These are phyloP conservation scores for Scortechinia acanthostroma DNA, from an alignment of 2,329 filamentous ascomycete species.

Conservation along the genomic window DNA sequence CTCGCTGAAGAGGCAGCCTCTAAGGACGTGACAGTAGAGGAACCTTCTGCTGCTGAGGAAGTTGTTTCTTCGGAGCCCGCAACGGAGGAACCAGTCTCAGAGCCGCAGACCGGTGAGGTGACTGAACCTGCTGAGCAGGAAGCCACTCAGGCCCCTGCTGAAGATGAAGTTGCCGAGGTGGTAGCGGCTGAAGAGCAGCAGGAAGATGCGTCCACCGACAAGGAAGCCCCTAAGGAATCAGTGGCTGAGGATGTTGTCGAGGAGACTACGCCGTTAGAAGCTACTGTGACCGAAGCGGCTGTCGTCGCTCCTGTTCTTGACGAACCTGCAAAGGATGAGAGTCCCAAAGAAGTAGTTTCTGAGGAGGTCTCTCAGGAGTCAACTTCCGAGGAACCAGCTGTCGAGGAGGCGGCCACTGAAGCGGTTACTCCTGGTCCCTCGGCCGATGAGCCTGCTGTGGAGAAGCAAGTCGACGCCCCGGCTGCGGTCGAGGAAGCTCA, in stretches of 20 bases:
- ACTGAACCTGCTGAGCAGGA: not conserved
- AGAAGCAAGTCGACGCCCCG: not conserved
- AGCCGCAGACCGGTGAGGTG: not conserved
- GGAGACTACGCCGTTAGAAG: not conserved
- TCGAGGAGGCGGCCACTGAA: not conserved
- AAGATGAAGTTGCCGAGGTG: not conserved
- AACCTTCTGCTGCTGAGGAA: not conserved
- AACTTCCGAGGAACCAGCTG: not conserved
- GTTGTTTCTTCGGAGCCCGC: not conserved
- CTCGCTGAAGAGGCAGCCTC: not conserved
- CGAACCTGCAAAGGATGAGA: no score
- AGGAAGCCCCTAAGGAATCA: not conserved
- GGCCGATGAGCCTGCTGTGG: not conserved
- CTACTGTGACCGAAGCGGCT: not conserved
- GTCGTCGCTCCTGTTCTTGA: not conserved
- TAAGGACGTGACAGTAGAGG: not conserved
- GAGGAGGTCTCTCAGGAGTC: no score
- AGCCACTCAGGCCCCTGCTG: not conserved
- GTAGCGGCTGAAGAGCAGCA: not conserved
- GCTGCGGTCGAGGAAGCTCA: not conserved
- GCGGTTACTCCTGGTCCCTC: not conserved
- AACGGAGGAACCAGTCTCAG: not conserved
- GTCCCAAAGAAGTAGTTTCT: no score
- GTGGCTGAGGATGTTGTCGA: not conserved
- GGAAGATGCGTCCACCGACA: no score